A percentile compares a stretch with the other conserved stretches of the same genome.
Conservation (phyloP, 208 protist species). For the Leishmania tarentolae region DNA sequence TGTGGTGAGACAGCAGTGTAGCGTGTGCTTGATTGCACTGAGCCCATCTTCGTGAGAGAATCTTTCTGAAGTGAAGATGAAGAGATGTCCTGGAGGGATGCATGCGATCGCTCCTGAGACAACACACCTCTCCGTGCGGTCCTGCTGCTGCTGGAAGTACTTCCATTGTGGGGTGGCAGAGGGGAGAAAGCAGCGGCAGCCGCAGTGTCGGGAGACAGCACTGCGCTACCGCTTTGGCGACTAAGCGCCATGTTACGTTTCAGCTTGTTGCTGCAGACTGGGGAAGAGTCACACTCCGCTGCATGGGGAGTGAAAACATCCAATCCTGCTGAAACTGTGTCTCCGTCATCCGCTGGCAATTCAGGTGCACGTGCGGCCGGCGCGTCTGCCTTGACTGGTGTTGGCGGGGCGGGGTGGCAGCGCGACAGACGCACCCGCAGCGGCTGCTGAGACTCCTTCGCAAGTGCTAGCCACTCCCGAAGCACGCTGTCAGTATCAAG, state of each 20-base stretch:
- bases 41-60: background rate
- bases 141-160: background rate
- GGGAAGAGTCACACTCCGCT: background rate
- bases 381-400: background rate
- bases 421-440: constrained; percentile 20
- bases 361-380: constrained; percentile 1
- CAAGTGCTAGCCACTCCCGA: constrained; percentile 49
- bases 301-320: constrained; percentile 1
- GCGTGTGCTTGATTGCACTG: background rate
- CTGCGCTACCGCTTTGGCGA: background rate
- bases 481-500: constrained; percentile 35
- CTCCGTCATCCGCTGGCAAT: background rate
- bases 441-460: constrained; percentile 43
- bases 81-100: background rate
- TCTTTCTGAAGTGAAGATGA: background rate
- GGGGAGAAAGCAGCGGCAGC: background rate
- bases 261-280: background rate
- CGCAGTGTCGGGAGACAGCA: background rate
- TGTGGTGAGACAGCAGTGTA: background rate
- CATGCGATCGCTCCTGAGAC: background rate
- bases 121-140: background rate
- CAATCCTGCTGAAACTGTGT: background rate
- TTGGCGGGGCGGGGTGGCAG: constrained; percentile 6
- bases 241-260: background rate
- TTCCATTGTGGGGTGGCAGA: background rate